These are phyloP conservation scores for Guadua angustifolia DNA, from an alignment of 176 grass and related monocot species.

Conservation along the genomic window DNA sequence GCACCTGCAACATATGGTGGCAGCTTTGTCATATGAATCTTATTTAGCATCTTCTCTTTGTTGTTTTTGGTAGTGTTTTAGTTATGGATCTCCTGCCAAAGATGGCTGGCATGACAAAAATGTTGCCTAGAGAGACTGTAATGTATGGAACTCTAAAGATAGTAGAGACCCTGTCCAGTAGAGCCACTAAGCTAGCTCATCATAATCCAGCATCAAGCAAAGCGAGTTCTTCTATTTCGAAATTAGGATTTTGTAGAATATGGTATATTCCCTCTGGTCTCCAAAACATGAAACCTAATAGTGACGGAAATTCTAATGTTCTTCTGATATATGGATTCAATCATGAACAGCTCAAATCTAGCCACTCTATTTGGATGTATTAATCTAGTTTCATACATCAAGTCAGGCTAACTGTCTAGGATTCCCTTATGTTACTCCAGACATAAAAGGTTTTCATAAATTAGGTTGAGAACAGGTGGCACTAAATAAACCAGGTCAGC, in stretches of 20 bases:
- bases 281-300: not conserved
- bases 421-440: not conserved
- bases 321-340: not conserved
- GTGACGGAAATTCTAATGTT: not conserved
- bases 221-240: not conserved
- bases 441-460: not conserved
- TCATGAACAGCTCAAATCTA: slow-evolving; percentile 7
- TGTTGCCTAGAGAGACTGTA: not conserved
- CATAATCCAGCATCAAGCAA: not conserved
- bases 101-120: not conserved
- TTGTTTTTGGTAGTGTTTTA: not conserved
- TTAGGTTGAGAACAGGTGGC: not conserved
- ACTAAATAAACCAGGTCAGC: not conserved
- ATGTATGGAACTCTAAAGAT: not conserved
- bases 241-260: not conserved
- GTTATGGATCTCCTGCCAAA: not conserved
- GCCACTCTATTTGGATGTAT: not conserved
- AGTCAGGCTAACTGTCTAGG: not conserved
- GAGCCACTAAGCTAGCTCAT: not conserved
- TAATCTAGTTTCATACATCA: not conserved
- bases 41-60: slow-evolving; percentile 4
- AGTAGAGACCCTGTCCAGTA: not conserved
- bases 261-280: not conserved
- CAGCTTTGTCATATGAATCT: not conserved
- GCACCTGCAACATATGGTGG: not conserved